Conservation (phyloP, 805 yeast genomes). For the Cyberlindnera bimundalis region DNA sequence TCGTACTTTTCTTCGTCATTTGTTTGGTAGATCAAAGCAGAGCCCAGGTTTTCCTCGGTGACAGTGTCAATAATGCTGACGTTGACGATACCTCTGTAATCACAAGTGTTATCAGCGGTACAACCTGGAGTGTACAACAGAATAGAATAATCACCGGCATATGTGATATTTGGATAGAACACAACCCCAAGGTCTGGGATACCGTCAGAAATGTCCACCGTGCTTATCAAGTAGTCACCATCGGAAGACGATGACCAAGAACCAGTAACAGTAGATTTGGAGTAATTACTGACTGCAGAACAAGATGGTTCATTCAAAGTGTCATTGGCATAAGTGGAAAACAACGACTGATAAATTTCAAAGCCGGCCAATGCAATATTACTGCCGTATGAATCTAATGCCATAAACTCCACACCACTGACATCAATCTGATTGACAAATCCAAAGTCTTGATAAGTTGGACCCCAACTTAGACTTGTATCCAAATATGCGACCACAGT, state of each 20-base stretch:
- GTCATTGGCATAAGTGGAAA: slow-evolving; percentile 70
- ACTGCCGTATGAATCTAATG: slow-evolving; percentile 65
- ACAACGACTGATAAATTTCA: slow-evolving; percentile 55
- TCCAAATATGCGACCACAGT: slow-evolving; percentile 27
- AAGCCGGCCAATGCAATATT: slow-evolving; percentile 70
- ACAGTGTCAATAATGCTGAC: slow-evolving; percentile 57
- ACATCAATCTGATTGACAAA: slow-evolving; percentile 69
- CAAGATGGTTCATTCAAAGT: slow-evolving; percentile 68
- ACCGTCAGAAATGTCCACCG: slow-evolving; percentile 32
- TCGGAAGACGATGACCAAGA: slow-evolving; percentile 30
- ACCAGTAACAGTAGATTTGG: slow-evolving; percentile 29
- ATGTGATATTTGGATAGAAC: slow-evolving; percentile 65
- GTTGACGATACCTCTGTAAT: slow-evolving; percentile 69
- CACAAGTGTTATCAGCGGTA: slow-evolving; percentile 60
- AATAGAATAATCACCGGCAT: slow-evolving; percentile 72
- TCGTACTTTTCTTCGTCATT: slow-evolving; percentile 82
- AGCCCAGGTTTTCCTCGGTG: slow-evolving; percentile 34
- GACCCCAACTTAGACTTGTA: slow-evolving; percentile 34
- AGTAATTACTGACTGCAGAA: slow-evolving; percentile 24
- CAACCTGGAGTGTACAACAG: slow-evolving; percentile 89
- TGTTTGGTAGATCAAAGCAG: slow-evolving; percentile 66
- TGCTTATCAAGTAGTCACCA: slow-evolving; percentile 35
- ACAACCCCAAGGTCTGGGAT: slow-evolving; percentile 38
- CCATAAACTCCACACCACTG: slow-evolving; percentile 56
- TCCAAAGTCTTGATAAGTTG: slow-evolving; percentile 73